A percentile compares a stretch with the other conserved stretches of the same genome.
Conservation (phyloP, 176 grass and related monocot species). For the Alopecurus myosuroides region DNA sequence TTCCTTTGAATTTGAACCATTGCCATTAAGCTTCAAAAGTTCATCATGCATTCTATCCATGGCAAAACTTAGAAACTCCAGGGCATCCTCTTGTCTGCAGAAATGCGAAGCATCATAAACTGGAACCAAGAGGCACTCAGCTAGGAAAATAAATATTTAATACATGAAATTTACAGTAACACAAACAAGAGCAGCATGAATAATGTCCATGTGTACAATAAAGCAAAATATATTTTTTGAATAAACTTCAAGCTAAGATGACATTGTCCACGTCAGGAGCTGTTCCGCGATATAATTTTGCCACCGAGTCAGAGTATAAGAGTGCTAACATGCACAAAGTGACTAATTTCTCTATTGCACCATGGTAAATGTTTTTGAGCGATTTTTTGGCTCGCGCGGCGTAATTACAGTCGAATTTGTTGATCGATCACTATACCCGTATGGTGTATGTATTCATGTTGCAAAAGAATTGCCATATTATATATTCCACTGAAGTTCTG, state of each 20-base stretch:
- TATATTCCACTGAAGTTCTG: too few relatives aligned
- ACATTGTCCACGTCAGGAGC: background rate
- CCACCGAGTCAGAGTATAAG: too few relatives aligned
- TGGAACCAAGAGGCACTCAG: background rate
- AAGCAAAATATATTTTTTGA: background rate
- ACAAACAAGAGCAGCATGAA: background rate
- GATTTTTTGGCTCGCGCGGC: too few relatives aligned
- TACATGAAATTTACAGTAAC: background rate
- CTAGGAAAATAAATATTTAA: background rate
- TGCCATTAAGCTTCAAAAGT: slow-evolving; percentile 75
- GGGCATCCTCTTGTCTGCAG: slow-evolving; percentile 94
- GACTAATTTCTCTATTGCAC: background rate
- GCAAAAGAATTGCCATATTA: too few relatives aligned
- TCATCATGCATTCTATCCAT: slow-evolving; percentile 98
- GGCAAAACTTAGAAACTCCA: slow-evolving; percentile 85
- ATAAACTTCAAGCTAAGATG: slow-evolving; percentile 8
- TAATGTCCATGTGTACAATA: background rate
- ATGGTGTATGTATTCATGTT: too few relatives aligned
- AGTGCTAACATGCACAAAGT: background rate
- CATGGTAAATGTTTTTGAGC: too few relatives aligned
- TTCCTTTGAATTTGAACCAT: slow-evolving; percentile 48
- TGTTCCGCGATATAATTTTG: background rate
- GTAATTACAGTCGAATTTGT: too few relatives aligned
- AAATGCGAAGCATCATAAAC: too few relatives aligned
- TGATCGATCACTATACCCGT: too few relatives aligned